Evolutionary conservation across 2,329 filamentous ascomycete genomes (phyloP).

Genomic region (Stachybotrys echinatus): DNA sequence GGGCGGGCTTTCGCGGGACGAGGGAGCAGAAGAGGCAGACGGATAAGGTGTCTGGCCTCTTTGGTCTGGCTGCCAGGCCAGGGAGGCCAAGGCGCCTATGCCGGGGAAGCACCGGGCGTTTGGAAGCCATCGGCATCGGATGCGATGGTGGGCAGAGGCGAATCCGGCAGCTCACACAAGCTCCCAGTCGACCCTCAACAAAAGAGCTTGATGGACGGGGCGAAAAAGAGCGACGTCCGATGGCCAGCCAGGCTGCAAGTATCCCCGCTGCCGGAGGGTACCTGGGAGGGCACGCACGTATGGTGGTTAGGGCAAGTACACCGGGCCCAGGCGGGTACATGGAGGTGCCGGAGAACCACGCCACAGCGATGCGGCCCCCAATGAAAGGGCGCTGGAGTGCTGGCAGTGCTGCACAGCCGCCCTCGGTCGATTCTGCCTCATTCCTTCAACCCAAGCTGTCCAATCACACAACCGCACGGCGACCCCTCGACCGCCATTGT

Average conservation of each 20-base stretch:
- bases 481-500: too few species aligned
- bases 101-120: constrained; percentile 19
- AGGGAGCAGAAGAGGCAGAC: constrained; percentile 26
- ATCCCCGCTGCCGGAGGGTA: too few species aligned
- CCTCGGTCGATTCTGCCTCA: too few species aligned
- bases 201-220: background rate
- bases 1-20: constrained; percentile 12
- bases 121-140: constrained; percentile 22
- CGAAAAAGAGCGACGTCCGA: background rate
- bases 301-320: background rate
- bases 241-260: background rate
- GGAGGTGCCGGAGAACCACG: too few species aligned
- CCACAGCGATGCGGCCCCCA: too few species aligned
- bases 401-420: too few species aligned
- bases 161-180: constrained; percentile 6
- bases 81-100: constrained; percentile 20
- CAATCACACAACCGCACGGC: too few species aligned
- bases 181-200: background rate
- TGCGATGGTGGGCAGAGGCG: constrained; percentile 3
- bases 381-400: too few species aligned
- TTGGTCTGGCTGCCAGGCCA: background rate
- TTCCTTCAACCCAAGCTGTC: too few species aligned
- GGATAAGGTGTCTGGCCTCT: constrained; percentile 11
- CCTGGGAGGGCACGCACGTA: background rate
- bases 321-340: background rate